Evolutionary conservation across 176 grass and related monocot genomes (phyloP), one percentile per base, ranked within the genome.

Genomic region (Musa troglodytarum): DNA sequence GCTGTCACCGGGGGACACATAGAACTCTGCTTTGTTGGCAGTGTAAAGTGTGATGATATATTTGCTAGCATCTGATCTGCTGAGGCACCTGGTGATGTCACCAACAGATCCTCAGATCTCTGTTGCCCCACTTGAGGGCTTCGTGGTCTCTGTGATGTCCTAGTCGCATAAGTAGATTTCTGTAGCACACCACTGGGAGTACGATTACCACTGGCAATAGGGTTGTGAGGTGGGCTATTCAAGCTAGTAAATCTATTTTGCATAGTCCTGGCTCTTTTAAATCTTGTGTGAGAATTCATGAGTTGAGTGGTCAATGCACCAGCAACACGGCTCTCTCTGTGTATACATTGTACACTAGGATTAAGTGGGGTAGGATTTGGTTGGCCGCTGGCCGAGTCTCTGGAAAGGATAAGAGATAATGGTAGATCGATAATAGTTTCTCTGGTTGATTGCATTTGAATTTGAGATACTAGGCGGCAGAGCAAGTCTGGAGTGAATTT

Each of bases 1-100:
- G 76, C 49, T 70, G 81, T 73, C 49, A 81, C 65, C 26, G 23
- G 61, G 17, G 71, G 23, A 67, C 43, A 75, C 23, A 81, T 79
- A 81, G 82, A 68, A 70, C 77, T 78, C 55, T 84, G 65, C 49
- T 71, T 67, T 51, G 61, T 75, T 24, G 88, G 54, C 1, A 77
- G 79, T 52, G 64, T 54, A 77, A 54, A 83, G 14, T 76, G 69
- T 0, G 79, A 50, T 82, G 78, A 61, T 55, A 85, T 73, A 76
- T 49, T 76, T 49, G 8, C 65, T 10, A 83, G 59, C 14, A 73
- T 78, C 65, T 43, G 77, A 71, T 66, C 69, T 29, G 50, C 26
- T 49, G 71, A 21, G 79, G 61, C 63, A 78, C 82, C 72, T 50
- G 16, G 62, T 62, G 78, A 76, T 20, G 53, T 50, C 1, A 71